Evolutionary conservation across 768 basidiomycete species (phyloP).

Genomic region (Leucocoprinus leucothites): DNA sequence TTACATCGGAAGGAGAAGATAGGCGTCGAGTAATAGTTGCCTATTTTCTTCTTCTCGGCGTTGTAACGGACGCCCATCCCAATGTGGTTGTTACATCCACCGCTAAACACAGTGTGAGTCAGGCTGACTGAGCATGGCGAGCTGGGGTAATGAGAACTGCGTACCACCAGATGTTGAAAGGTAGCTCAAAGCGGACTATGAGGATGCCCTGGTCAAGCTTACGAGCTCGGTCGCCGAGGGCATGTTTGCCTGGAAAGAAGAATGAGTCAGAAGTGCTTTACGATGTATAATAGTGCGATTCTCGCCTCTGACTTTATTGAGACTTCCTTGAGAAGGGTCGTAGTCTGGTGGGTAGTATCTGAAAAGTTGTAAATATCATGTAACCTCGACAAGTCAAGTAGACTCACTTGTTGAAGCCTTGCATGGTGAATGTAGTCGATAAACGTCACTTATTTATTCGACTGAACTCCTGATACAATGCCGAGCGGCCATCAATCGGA

Average conservation of each 20-base stretch:
- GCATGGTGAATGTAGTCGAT: constrained; percentile 25
- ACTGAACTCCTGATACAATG: neutral
- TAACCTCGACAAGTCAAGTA: neutral
- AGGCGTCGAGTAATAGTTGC: constrained; percentile 90
- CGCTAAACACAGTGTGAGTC: constrained; percentile 43
- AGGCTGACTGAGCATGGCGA: neutral
- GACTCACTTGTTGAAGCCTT: constrained; percentile 46
- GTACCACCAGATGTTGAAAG: constrained; percentile 96
- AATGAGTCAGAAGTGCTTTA: constrained; percentile 9
- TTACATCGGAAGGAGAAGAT: constrained; percentile 97
- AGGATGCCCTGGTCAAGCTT: constrained; percentile 96
- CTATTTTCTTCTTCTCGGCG: constrained; percentile 97
- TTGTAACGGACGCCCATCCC: constrained; percentile 99
- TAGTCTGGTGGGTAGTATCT: constrained; percentile 53
- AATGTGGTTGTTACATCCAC: constrained; percentile 92
- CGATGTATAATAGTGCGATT: neutral
- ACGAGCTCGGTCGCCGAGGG: constrained; percentile 87
- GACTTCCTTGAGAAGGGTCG: constrained; percentile 57
- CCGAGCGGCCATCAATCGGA: constrained; percentile 2
- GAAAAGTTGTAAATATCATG: neutral
- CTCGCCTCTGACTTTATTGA: constrained; percentile 70
- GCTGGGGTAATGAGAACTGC: constrained; percentile 23
- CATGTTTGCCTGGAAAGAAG: constrained; percentile 75
- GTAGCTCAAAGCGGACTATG: constrained; percentile 92
- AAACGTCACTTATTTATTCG: neutral